Evolutionary conservation across 2,329 filamentous ascomycete species (phyloP), one percentile per base, ranked within the genome.

Genomic region (Nannizzia gypsea): DNA sequence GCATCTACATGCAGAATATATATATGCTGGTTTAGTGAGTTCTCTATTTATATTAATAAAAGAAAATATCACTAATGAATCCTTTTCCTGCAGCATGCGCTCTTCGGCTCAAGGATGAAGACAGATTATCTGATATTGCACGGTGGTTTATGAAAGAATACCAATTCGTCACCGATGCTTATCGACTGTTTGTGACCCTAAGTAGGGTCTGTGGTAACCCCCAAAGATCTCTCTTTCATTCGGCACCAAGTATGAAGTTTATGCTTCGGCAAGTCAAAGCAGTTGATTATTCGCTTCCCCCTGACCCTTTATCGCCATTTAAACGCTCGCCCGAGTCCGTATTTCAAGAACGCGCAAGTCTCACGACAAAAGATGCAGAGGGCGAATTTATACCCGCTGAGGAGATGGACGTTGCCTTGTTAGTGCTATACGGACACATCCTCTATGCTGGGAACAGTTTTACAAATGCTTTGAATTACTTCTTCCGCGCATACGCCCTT

Each of bases 351-450:
- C 75, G 73, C 20, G 72, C 72, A 17, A 67, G 76, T 28, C 66
- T 75, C 8, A 70, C 72, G 0, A 74, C 72, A 6, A 70, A 69
- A 38, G 68, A 75, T 52, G 71, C 71, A 59, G 62, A 66, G 1
- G 73, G 71, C 6, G 67, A 75, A 36, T 65, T 65, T 34, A 70
- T 75, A 13, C 67, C 67, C 2, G 73, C 72, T 0, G 67, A 72
- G 9, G 76, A 81, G 13, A 79, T 95, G 63, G 91, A 97, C 70
- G 82, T 90, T 6, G 87, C 86, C 26, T 79, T 97, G 8, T 80
- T 99, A 11, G 87, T 91, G 71, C 81, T 96, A 0, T 97, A 96
- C 69, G 93, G 89, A 0, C 89, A 97, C 69, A 90, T 96, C 62
- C 79, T 96, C 3, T 90, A 90, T 67, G 86, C 86, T 0, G 90